Evolutionary conservation across 345 rosid genomes (phyloP).

Genomic region (Zanthoxylum bungeanum): DNA sequence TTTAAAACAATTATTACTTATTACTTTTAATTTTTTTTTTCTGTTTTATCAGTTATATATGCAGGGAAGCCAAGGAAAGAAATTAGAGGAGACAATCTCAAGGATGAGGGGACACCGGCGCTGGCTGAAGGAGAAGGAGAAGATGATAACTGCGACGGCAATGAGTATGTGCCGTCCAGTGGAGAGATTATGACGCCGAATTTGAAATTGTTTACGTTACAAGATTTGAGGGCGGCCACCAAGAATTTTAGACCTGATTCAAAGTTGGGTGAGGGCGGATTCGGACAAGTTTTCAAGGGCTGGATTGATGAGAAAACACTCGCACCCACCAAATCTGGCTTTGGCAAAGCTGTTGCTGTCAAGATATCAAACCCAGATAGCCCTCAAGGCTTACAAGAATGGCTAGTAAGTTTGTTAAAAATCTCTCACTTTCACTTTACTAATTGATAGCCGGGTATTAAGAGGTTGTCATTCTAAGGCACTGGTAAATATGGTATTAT

Average conservation of each 20-base stretch:
- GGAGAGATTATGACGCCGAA: conserved; percentile 26
- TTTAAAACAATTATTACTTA: too few relatives aligned
- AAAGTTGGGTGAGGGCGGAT: conserved; percentile 85
- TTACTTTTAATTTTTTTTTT: too few relatives aligned
- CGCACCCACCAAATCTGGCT: conserved; percentile 57
- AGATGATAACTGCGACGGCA: too few relatives aligned
- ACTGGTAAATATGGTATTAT: background rate
- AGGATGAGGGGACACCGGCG: too few relatives aligned
- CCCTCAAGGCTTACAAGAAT: conserved; percentile 65
- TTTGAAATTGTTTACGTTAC: conserved; percentile 53
- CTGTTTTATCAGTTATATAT: background rate
- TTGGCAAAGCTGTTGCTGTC: conserved; percentile 81
- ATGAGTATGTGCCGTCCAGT: background rate
- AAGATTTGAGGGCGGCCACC: conserved; percentile 60
- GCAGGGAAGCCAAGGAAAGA: background rate
- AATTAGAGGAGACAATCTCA: too few relatives aligned
- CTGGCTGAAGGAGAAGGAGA: too few relatives aligned
- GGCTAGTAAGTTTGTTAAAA: too few relatives aligned
- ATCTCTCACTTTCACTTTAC: too few relatives aligned
- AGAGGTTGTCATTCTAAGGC: too few relatives aligned
- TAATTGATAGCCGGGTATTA: too few relatives aligned
- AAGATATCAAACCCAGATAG: conserved; percentile 81
- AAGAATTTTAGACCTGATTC: conserved; percentile 74
- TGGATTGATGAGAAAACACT: conserved; percentile 65
- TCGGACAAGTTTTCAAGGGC: conserved; percentile 84